Evolutionary conservation across 2,329 filamentous ascomycete species (phyloP).

Genomic region (Colletotrichum sp.): DNA sequence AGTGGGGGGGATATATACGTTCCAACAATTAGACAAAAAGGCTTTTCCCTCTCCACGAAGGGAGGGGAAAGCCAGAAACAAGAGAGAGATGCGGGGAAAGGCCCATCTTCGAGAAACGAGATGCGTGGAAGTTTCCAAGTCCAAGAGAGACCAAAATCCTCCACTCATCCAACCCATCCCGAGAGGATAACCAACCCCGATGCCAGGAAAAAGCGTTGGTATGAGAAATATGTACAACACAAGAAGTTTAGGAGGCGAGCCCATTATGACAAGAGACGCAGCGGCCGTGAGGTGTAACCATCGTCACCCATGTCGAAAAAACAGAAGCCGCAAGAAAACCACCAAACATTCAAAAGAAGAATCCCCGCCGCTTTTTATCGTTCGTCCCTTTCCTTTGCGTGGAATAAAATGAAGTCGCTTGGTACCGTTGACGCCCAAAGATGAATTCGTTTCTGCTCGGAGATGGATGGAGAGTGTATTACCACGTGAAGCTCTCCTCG

Average conservation of each 20-base stretch:
- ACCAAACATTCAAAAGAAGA: background rate
- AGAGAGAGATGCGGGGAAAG: background rate
- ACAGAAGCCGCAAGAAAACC: background rate
- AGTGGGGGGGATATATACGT: constrained; percentile 15
- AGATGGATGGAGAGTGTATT: constrained; percentile 18
- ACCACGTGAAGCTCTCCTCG: constrained; percentile 79
- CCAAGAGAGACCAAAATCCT: background rate
- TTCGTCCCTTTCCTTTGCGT: background rate
- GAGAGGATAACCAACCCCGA: background rate
- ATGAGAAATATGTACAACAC: constrained; percentile 20
- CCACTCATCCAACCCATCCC: background rate
- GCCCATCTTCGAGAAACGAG: background rate
- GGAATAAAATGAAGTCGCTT: background rate
- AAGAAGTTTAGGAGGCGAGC: constrained; percentile 8
- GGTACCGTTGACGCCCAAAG: constrained; percentile 21
- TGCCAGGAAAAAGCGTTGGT: constrained; percentile 7
- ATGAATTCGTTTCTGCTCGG: background rate
- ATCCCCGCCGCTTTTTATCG: background rate
- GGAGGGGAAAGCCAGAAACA: background rate
- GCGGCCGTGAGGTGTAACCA: constrained; percentile 4
- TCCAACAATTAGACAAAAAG: constrained; percentile 17
- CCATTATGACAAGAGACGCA: constrained; percentile 4
- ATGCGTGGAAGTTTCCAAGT: background rate
- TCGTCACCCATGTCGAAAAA: background rate
- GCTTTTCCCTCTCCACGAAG: background rate